Percentiles rank a stretch among this genome's conserved stretches.
These are phyloP conservation scores for Eucalyptus melliodora DNA, from an alignment of 345 rosid species.

Conservation along the genomic window DNA sequence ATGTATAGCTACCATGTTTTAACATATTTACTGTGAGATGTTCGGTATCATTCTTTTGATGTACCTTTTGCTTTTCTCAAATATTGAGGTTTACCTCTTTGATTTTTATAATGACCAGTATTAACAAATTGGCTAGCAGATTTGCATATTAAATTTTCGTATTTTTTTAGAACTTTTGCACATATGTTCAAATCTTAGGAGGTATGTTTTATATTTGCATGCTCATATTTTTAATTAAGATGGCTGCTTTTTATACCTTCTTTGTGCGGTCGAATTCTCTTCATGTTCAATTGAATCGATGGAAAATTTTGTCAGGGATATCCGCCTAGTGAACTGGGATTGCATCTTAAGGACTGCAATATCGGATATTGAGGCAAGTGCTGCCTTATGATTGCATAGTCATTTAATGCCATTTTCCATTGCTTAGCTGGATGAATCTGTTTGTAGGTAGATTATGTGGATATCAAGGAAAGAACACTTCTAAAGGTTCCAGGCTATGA, in stretches of 20 bases:
- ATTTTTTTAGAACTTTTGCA: not conserved
- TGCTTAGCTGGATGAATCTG: not conserved
- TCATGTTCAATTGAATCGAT: not conserved
- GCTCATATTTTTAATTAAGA: not conserved
- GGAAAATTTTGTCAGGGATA: conserved; percentile 38
- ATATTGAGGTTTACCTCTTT: not conserved
- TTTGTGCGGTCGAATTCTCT: not conserved
- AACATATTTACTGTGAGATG: not conserved
- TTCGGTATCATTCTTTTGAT: not conserved
- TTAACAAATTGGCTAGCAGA: not conserved
- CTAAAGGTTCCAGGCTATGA: conserved; percentile 75
- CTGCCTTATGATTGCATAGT: not conserved
- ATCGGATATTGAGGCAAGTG: conserved; percentile 77
- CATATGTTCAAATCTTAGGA: not conserved
- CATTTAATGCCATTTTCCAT: not conserved
- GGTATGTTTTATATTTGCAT: not conserved
- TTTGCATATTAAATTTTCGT: not conserved
- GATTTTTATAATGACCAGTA: not conserved
- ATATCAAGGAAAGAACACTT: conserved; percentile 56
- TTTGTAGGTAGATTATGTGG: conserved; percentile 73
- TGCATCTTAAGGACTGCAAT: conserved; percentile 75
- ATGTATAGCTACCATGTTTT: not conserved
- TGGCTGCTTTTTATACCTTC: not conserved
- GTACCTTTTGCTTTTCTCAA: not conserved
- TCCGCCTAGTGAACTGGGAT: conserved; percentile 89